phyloP scores from a whole-genome alignment of 768 basidiomycete genomes.

The Baorangia bicolor region DNA sequence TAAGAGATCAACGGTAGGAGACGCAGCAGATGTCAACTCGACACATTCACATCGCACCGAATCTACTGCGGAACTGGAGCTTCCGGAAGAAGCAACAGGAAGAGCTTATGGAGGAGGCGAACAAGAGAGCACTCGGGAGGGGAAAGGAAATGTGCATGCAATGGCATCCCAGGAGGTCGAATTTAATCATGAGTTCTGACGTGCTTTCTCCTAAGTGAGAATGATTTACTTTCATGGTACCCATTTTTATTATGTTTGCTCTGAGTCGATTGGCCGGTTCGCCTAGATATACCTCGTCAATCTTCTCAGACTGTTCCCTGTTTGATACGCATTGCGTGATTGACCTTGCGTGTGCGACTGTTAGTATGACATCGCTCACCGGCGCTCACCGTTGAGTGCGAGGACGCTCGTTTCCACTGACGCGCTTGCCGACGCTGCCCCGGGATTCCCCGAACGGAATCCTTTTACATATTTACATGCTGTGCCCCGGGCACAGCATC shows the following conservation, averaged over 20 bases:
- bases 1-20: constrained; percentile 43
- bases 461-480: too few relatives aligned
- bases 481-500: too few relatives aligned
- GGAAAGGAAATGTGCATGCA: constrained; percentile 16
- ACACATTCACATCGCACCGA: constrained; percentile 34
- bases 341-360: too few relatives aligned
- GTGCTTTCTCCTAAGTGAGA: background rate
- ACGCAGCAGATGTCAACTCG: constrained; percentile 28
- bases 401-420: too few relatives aligned
- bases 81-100: constrained; percentile 71
- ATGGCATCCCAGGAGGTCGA: constrained; percentile 43
- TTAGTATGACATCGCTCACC: too few relatives aligned
- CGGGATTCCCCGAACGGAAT: too few relatives aligned
- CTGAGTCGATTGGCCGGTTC: background rate
- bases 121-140: constrained; percentile 8
- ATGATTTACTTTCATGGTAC: constrained; percentile 6
- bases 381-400: too few relatives aligned
- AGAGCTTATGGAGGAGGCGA: constrained; percentile 51
- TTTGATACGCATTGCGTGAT: too few relatives aligned
- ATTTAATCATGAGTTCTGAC: constrained; percentile 66
- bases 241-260: constrained; percentile 2
- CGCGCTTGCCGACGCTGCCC: too few relatives aligned
- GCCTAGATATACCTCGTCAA: constrained; percentile 3
- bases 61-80: constrained; percentile 44
- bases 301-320: too few relatives aligned